phyloP scores from a whole-genome alignment of 169 alveolate species.

The Plasmodium knowlesi region DNA sequence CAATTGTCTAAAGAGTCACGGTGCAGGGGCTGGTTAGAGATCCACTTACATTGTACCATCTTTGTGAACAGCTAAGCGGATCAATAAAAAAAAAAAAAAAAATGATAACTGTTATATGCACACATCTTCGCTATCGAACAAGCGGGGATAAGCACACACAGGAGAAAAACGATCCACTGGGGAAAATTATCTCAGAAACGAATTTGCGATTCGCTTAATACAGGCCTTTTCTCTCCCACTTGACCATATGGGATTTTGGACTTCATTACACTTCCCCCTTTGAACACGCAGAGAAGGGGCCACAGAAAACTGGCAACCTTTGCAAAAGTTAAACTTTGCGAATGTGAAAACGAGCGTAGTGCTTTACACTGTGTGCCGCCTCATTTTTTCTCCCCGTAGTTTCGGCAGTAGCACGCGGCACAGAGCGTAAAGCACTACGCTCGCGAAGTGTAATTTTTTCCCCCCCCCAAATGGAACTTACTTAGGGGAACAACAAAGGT shows the following conservation, averaged over 20 bases:
- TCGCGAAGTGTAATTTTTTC: not conserved
- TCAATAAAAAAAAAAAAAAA: no score
- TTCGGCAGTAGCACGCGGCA: not conserved
- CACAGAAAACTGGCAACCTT: not conserved
- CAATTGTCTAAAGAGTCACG: not conserved
- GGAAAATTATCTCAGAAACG: not conserved
- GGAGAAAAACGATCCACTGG: no score
- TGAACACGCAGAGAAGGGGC: not conserved
- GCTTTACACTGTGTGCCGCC: no score
- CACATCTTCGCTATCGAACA: not conserved
- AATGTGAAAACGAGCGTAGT: not conserved
- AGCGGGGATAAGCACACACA: not conserved
- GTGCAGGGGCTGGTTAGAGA: not conserved
- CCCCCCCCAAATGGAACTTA: not conserved
- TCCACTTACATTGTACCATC: not conserved
- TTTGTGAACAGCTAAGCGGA: not conserved
- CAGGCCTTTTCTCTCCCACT: not conserved
- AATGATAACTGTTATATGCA: not conserved
- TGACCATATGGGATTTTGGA: not conserved
- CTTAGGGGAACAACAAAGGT: not conserved
- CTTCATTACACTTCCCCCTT: not conserved
- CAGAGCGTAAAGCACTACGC: not conserved
- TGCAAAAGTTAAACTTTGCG: not conserved
- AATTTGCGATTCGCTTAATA: not conserved
- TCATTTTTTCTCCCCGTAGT: not conserved